Evolutionary conservation across 73 alveolate genomes (phyloP), one percentile per base, ranked within the genome.

Genomic region (Paramecium primaurelia): DNA sequence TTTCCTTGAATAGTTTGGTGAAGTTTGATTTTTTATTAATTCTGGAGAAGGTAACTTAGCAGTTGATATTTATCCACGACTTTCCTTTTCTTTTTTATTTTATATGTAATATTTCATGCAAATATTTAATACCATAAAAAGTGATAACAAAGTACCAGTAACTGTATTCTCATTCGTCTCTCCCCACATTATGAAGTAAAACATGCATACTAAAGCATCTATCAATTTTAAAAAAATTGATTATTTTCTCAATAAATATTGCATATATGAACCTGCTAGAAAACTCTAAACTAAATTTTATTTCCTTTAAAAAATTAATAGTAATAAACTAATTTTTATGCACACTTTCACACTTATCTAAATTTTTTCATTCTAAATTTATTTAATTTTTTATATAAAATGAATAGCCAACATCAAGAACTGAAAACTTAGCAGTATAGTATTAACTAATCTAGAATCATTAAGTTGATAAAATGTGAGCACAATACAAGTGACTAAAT

Each of bases 141-240:
- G 58, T 40, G 91, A 80, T 25, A 80, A 12, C 20, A 80, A 49
- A 26, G 49, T 49, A 11, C 91, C 91, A 42, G 58, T 49, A 1
- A 80, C 49, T 4, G 75, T 80, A 42, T 34, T 44, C 30, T 45
- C 75, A 42, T 80, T 42, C 20, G 91, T 11, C 30, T 49, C 73
- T 34, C 91, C 91, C 71, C 71, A 80, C 91, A 80, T 80, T 14
- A 80, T 80, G 77, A 80, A 80, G 30, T 80, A 80, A 80, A 80
- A 80, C 77, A 80, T 44, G n/a, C 75, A 49, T 22, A 36, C 12
- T 18, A 80, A 80, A 25, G 77, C 47, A 80, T 80, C 51, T 0
- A 80, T 25, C 16, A 80, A 32, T 47, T 80, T 80, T 26, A 80
- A 40, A 80, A 42, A 9, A 45, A 80, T 80, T 40, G 91, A 42